Evolutionary conservation across 139 green algal species (phyloP).

Genomic region (Closterium sp.): DNA sequence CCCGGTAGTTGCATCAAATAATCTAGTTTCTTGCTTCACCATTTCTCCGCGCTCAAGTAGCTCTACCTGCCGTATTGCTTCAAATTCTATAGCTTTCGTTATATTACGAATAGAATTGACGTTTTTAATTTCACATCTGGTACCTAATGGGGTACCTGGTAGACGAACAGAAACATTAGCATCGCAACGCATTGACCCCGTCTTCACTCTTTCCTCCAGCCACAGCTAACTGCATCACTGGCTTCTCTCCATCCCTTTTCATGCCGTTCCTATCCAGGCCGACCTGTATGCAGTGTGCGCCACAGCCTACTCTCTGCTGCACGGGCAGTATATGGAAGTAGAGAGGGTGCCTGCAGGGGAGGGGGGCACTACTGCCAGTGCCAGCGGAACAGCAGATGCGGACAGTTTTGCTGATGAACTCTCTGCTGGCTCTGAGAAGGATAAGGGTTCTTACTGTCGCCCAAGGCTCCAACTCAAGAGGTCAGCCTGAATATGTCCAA

Average conservation of each 20-base stretch:
- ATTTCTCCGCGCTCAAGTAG: too few relatives aligned
- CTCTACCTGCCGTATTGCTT: too few relatives aligned
- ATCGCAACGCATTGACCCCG: too few relatives aligned
- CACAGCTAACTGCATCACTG: slow-evolving; percentile 45
- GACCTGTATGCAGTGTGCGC: slow-evolving; percentile 40
- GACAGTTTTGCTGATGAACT: not conserved
- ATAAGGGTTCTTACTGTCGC: not conserved
- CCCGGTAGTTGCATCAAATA: too few relatives aligned
- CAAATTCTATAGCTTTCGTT: too few relatives aligned
- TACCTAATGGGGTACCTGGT: too few relatives aligned
- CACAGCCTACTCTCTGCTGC: slow-evolving; percentile 50
- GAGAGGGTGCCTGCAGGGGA: slow-evolving; percentile 13
- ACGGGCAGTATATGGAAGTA: slow-evolving; percentile 59
- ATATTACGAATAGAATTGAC: too few relatives aligned
- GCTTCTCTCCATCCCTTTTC: not conserved
- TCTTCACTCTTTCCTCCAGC: too few relatives aligned
- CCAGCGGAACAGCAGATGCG: not conserved
- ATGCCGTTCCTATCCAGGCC: slow-evolving; percentile 3
- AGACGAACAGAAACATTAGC: too few relatives aligned
- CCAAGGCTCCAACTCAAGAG: not conserved
- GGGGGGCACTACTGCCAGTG: slow-evolving; percentile 29
- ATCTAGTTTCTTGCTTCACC: too few relatives aligned
- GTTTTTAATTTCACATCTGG: too few relatives aligned
- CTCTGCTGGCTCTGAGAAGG: not conserved
- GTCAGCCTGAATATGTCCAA: not conserved